phyloP scores from a whole-genome alignment of 441 rosid species.

The Arabidopsis hybrid region DNA sequence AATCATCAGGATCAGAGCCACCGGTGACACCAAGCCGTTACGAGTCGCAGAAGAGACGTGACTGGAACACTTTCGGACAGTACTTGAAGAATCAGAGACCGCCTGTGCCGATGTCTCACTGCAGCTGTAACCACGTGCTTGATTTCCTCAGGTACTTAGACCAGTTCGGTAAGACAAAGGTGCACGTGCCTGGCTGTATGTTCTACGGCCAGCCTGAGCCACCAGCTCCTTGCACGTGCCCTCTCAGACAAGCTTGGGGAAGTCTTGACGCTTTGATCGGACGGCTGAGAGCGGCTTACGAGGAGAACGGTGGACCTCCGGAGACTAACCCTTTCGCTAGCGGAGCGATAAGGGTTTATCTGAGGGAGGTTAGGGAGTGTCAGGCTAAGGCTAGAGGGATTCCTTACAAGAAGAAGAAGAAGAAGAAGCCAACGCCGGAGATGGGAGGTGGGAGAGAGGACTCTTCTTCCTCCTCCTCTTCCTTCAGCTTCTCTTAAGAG shows the following conservation, averaged over 20 bases:
- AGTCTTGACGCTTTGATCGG: conserved; percentile 84
- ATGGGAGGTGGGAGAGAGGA: conserved; percentile 46
- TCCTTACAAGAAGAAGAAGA: conserved; percentile 79
- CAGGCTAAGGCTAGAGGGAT: conserved; percentile 82
- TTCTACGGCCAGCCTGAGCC: conserved; percentile 82
- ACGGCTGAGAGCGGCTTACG: conserved; percentile 77
- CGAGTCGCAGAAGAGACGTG: conserved; percentile 79
- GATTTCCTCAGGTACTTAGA: conserved; percentile 75
- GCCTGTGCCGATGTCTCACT: conserved; percentile 66
- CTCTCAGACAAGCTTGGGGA: conserved; percentile 83
- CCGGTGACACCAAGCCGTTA: conserved; percentile 72
- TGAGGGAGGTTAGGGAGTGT: conserved; percentile 72
- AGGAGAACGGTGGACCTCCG: conserved; percentile 76
- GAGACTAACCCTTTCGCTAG: conserved; percentile 77
- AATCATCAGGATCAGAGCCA: conserved; percentile 55
- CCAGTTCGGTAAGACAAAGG: conserved; percentile 84
- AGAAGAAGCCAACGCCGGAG: conserved; percentile 47
- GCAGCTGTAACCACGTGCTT: conserved; percentile 70
- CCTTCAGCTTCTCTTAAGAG: conserved; percentile 63
- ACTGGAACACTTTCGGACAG: conserved; percentile 83
- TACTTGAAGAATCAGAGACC: conserved; percentile 75
- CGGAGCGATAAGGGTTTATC: conserved; percentile 69
- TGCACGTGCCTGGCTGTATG: conserved; percentile 71
- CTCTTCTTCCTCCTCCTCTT: conserved; percentile 49
- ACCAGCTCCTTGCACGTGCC: conserved; percentile 81